A percentile compares a stretch with the other conserved stretches of the same genome.
These are phyloP conservation scores for Saccharomyces eubayanus DNA, from an alignment of 805 yeast genomes.

Conservation along the genomic window DNA sequence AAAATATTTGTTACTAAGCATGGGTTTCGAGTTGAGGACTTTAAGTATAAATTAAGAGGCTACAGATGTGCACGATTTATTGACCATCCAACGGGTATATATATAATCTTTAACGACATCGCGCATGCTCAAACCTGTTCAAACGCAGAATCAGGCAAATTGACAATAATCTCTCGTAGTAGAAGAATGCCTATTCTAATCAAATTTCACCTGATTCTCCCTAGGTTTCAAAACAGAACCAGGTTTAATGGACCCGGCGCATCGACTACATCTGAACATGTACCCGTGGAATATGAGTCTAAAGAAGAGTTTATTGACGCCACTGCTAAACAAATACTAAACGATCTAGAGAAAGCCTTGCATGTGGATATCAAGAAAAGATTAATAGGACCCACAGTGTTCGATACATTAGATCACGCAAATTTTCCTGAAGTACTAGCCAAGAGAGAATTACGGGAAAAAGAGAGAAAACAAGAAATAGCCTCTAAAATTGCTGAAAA, in stretches of 20 bases:
- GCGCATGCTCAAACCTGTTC: slow-evolving; percentile 22
- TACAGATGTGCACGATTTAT: slow-evolving; percentile 62
- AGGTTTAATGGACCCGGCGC: slow-evolving; percentile 2
- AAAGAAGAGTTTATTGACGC: slow-evolving; percentile 42
- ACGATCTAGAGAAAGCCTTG: slow-evolving; percentile 56
- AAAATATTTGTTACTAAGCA: slow-evolving; percentile 46
- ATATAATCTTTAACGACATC: slow-evolving; percentile 51
- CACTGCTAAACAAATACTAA: slow-evolving; percentile 48
- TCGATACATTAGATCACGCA: slow-evolving; percentile 51
- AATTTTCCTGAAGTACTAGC: slow-evolving; percentile 44
- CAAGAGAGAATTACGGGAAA: slow-evolving; percentile 29
- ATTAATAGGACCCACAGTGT: slow-evolving; percentile 58
- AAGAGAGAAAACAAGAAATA: slow-evolving; percentile 9
- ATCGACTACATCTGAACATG: not conserved
- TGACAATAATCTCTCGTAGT: slow-evolving; percentile 18
- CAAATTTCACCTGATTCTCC: slow-evolving; percentile 18
- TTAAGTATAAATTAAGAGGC: slow-evolving; percentile 48
- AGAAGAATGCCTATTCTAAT: slow-evolving; percentile 19
- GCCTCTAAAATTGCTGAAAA: slow-evolving; percentile 13
- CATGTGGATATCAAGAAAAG: slow-evolving; percentile 68
- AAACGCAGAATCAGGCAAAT: slow-evolving; percentile 18
- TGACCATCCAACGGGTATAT: slow-evolving; percentile 58
- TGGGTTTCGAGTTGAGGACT: slow-evolving; percentile 49
- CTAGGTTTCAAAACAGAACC: slow-evolving; percentile 1
- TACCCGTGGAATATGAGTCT: slow-evolving; percentile 10